Percentiles rank a stretch among this genome's conserved stretches.
Conservation (phyloP, 2,329 filamentous ascomycete genomes). For the Penicillium sp. region DNA sequence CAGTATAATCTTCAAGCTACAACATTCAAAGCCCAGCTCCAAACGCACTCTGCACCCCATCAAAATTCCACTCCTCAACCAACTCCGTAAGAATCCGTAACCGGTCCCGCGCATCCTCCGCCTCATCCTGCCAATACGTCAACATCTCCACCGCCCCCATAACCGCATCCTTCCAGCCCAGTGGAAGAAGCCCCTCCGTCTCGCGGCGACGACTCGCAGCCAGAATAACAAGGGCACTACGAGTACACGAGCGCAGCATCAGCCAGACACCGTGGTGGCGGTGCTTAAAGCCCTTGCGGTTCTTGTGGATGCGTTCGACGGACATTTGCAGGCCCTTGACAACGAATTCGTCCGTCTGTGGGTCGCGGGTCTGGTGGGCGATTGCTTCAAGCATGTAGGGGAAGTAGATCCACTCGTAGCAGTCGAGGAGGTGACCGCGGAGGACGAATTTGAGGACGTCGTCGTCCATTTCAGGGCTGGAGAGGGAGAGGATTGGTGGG, state of each 20-base stretch:
- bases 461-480: slow-evolving; percentile 9
- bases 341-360: slow-evolving; percentile 13
- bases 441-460: slow-evolving; percentile 39
- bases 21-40: not conserved
- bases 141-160: slow-evolving; percentile 8
- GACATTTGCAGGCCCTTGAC: slow-evolving; percentile 33
- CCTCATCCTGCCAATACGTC: slow-evolving; percentile 11
- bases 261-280: slow-evolving; percentile 39
- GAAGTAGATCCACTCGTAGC: slow-evolving; percentile 43
- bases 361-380: slow-evolving; percentile 24
- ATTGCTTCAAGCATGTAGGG: slow-evolving; percentile 37
- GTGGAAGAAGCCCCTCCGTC: not conserved
- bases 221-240: slow-evolving; percentile 34
- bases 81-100: not conserved
- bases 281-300: slow-evolving; percentile 34
- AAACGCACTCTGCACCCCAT: not conserved
- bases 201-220: slow-evolving; percentile 11
- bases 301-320: slow-evolving; percentile 37
- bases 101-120: not conserved
- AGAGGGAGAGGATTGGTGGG: not conserved
- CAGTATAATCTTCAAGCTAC: not conserved
- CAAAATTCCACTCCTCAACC: not conserved
- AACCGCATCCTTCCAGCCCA: slow-evolving; percentile 7
- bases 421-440: slow-evolving; percentile 37
- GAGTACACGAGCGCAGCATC: slow-evolving; percentile 35